phyloP scores from a whole-genome alignment of 192 early-diverging fungal genomes.

The Dissophora ornata region DNA sequence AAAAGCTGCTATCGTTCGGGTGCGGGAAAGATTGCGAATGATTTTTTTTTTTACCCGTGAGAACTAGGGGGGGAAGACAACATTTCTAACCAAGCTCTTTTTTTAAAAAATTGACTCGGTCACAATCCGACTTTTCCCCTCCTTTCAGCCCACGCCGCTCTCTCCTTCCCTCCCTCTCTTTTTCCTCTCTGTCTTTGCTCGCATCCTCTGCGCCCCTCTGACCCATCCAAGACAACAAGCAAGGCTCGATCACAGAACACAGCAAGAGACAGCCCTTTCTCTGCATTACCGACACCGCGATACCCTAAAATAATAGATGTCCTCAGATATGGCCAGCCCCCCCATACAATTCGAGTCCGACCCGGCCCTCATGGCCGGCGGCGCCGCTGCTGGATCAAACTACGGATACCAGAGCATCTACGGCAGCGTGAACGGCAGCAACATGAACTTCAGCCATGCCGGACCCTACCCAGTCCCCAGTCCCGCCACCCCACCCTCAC shows the following conservation, averaged over 20 bases:
- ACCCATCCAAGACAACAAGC: constrained; percentile 2
- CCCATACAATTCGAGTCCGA: constrained; percentile 51
- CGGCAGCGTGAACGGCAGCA: constrained; percentile 23
- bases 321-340: constrained; percentile 53
- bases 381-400: constrained; percentile 21
- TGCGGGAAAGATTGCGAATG: constrained; percentile 1
- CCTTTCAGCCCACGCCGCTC: background rate
- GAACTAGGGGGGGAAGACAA: constrained; percentile 12
- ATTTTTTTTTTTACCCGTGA: constrained; percentile 46
- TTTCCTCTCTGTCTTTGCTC: constrained; percentile 8
- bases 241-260: background rate
- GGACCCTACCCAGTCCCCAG: constrained; percentile 27
- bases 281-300: background rate
- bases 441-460: constrained; percentile 32
- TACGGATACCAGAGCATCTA: constrained; percentile 44
- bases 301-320: constrained; percentile 30
- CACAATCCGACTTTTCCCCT: constrained; percentile 4
- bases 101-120: background rate
- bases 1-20: background rate
- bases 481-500: constrained; percentile 31
- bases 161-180: constrained; percentile 5
- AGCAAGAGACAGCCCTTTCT: background rate
- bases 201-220: background rate
- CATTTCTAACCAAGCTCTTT: constrained; percentile 14
- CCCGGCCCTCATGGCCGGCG: constrained; percentile 33